phyloP scores from a whole-genome alignment of 352 stramenopile genomes.

The Phytophthora crassamura region DNA sequence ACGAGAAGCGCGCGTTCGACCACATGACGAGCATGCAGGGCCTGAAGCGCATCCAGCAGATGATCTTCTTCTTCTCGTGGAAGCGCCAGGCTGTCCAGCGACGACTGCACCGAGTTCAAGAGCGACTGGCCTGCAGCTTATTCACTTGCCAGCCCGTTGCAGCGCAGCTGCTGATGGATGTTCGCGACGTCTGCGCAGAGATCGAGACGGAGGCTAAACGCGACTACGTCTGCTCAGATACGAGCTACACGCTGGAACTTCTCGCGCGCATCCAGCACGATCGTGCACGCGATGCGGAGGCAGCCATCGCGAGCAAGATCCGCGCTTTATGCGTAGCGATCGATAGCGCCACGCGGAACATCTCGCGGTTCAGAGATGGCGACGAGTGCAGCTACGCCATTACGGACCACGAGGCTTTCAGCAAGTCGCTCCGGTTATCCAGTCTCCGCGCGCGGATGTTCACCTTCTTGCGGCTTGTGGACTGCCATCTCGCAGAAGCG shows the following conservation, averaged over 20 bases:
- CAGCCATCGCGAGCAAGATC: slow-evolving; percentile 27
- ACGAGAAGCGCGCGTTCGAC: slow-evolving; percentile 77
- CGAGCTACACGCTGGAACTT: slow-evolving; percentile 26
- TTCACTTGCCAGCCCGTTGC: slow-evolving; percentile 61
- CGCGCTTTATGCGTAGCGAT: slow-evolving; percentile 32
- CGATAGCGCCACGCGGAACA: slow-evolving; percentile 16
- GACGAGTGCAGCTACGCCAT: slow-evolving; percentile 17
- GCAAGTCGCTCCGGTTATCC: slow-evolving; percentile 31
- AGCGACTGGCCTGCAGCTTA: slow-evolving; percentile 48
- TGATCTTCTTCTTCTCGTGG: slow-evolving; percentile 83
- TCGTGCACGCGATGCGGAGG: slow-evolving; percentile 16
- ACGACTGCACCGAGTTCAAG: slow-evolving; percentile 45
- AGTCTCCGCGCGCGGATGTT: slow-evolving; percentile 64
- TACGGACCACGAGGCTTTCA: slow-evolving; percentile 31
- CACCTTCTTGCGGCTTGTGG: slow-evolving; percentile 55
- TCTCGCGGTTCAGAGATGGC: slow-evolving; percentile 17
- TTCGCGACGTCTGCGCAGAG: slow-evolving; percentile 30
- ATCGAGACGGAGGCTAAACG: slow-evolving; percentile 27
- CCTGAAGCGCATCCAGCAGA: slow-evolving; percentile 65
- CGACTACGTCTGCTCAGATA: slow-evolving; percentile 18
- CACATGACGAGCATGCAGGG: slow-evolving; percentile 73
- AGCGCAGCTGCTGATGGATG: slow-evolving; percentile 36
- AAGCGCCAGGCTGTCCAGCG: slow-evolving; percentile 59
- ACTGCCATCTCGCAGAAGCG: slow-evolving; percentile 53
- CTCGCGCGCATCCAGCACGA: slow-evolving; percentile 24